Evolutionary conservation across 192 early-diverging fungal genomes (phyloP).

Genomic region (Coemansia sp.): DNA sequence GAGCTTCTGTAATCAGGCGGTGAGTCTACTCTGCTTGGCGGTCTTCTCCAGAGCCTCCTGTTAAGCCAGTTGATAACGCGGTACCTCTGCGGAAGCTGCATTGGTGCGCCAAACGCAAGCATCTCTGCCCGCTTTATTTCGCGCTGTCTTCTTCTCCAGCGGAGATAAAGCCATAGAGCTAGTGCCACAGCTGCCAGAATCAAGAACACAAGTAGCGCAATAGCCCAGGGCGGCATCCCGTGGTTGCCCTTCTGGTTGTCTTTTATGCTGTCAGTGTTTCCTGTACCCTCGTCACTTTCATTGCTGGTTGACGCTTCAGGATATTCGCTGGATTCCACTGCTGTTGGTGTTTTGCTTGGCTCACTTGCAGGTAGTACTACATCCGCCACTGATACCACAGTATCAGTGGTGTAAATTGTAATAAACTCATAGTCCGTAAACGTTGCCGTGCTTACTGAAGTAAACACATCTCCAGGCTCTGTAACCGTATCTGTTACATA

Average conservation of each 20-base stretch:
- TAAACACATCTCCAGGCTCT: not conserved
- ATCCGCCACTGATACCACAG: not conserved
- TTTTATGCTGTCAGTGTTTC: not conserved
- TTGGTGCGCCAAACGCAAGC: not conserved
- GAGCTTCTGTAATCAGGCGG: not conserved
- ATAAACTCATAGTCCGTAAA: not conserved
- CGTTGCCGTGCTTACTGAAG: not conserved
- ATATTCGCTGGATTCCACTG: not conserved
- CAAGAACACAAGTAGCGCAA: not conserved
- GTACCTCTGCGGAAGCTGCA: not conserved
- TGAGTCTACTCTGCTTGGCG: not conserved
- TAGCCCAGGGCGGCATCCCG: not conserved
- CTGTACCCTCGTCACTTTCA: not conserved
- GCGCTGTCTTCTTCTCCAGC: not conserved
- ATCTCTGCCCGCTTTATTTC: not conserved
- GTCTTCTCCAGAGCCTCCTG: not conserved
- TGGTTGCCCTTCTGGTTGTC: not conserved
- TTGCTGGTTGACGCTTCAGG: too few relatives aligned
- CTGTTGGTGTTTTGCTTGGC: not conserved
- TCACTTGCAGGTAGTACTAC: not conserved
- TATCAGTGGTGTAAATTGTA: not conserved
- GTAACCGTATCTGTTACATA: not conserved
- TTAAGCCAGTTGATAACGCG: not conserved
- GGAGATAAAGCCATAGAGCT: not conserved
- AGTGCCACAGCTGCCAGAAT: not conserved